These are phyloP conservation scores for Rhododendron henanense DNA, from an alignment of 148 eudicot genomes.

Conservation along the genomic window DNA sequence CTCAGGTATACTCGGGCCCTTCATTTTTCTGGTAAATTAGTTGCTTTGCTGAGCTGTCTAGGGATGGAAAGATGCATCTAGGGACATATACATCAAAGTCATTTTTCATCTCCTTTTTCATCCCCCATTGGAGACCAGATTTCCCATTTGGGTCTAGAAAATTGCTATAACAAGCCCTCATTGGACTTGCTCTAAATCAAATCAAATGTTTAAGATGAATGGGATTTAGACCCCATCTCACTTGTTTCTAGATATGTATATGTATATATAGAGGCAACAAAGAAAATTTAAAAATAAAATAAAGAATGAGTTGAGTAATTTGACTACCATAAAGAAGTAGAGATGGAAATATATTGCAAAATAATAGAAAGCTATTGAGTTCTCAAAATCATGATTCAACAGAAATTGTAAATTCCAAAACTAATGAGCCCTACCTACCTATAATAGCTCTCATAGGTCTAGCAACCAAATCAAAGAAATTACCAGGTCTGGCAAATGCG, in stretches of 20 bases:
- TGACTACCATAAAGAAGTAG: neutral
- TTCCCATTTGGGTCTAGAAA: too few relatives aligned
- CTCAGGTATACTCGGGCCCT: too few relatives aligned
- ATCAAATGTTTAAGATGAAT: neutral
- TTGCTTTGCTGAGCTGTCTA: too few relatives aligned
- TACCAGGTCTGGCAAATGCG: constrained; percentile 89
- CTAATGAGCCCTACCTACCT: neutral
- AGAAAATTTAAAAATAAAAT: neutral
- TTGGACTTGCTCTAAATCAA: neutral
- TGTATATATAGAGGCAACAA: neutral
- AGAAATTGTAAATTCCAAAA: neutral
- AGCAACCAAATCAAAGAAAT: constrained; percentile 27
- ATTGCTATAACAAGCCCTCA: too few relatives aligned
- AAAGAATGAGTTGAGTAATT: neutral
- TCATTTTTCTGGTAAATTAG: too few relatives aligned
- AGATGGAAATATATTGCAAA: neutral
- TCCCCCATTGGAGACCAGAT: too few relatives aligned
- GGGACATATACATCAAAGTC: too few relatives aligned
- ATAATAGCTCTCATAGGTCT: neutral
- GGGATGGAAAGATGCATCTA: too few relatives aligned
- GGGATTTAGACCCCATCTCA: neutral
- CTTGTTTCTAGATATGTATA: neutral
- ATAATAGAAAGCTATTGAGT: neutral
- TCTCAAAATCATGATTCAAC: neutral
- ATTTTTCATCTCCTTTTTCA: too few relatives aligned